Percentiles rank a stretch among this genome's conserved stretches.
phyloP scores from a whole-genome alignment of 1,284 basidiomycete genomes.

The Trametes polyzona region DNA sequence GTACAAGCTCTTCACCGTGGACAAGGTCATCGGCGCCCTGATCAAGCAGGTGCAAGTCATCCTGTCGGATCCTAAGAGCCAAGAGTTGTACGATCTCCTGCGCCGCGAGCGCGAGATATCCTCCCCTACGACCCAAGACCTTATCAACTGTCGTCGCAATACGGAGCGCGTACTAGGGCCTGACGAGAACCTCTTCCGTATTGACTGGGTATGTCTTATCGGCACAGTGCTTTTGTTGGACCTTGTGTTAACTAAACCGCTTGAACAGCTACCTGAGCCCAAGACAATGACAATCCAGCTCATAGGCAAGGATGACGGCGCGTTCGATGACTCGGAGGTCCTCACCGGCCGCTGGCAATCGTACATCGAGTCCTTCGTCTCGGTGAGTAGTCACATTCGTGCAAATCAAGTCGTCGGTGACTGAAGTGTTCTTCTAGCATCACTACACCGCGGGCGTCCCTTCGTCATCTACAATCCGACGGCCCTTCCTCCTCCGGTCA shows the following conservation, averaged over 20 bases:
- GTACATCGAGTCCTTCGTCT: conserved; percentile 89
- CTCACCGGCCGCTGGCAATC: conserved; percentile 85
- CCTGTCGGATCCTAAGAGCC: conserved; percentile 80
- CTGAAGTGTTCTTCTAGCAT: conserved; percentile 41
- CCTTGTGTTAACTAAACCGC: conserved; percentile 1
- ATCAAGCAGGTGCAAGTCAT: conserved; percentile 88
- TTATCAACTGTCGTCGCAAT: conserved; percentile 82
- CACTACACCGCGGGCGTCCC: conserved; percentile 57
- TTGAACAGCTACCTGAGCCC: conserved; percentile 63
- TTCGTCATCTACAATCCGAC: conserved; percentile 51
- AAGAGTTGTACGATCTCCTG: conserved; percentile 82
- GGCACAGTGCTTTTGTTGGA: neutral
- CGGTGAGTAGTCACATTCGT: conserved; percentile 49
- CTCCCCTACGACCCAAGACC: conserved; percentile 76
- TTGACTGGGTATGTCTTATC: conserved; percentile 79
- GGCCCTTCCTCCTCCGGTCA: conserved; percentile 79
- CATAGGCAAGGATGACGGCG: conserved; percentile 88
- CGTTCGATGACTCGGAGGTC: conserved; percentile 84
- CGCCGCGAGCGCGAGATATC: conserved; percentile 75
- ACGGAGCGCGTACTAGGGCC: conserved; percentile 84
- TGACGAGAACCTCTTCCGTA: conserved; percentile 91
- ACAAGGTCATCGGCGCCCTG: conserved; percentile 87
- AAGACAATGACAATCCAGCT: conserved; percentile 84
- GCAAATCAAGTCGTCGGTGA: neutral
- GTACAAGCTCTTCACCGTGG: conserved; percentile 91